Percentiles rank a stretch among this genome's conserved stretches.
phyloP scores from a whole-genome alignment of 2,329 filamentous ascomycete species.

The Botrytis medusae region DNA sequence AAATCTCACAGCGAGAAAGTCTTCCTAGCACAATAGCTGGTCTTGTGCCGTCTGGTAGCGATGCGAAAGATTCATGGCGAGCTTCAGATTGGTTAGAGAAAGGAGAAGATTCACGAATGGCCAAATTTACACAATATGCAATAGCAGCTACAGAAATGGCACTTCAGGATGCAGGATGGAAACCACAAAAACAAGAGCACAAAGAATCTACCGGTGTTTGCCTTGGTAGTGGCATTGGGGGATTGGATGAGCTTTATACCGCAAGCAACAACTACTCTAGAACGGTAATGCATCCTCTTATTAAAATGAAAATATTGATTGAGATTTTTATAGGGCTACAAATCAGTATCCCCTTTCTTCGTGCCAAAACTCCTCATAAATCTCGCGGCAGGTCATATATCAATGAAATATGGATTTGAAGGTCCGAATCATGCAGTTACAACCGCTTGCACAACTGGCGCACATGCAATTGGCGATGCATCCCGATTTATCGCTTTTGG shows the following conservation, averaged over 20 bases:
- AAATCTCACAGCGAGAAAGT: conserved; percentile 55
- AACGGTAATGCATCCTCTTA: conserved; percentile 14
- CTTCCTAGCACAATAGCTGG: conserved; percentile 85
- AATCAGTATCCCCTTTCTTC: conserved; percentile 89
- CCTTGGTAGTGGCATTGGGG: conserved; percentile 92
- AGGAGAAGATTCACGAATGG: conserved; percentile 72
- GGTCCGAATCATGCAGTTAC: conserved; percentile 92
- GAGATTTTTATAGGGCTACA: conserved; percentile 67
- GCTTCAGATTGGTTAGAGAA: conserved; percentile 54
- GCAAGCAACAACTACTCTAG: conserved; percentile 53
- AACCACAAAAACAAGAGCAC: conserved; percentile 50
- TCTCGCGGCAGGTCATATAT: conserved; percentile 89
- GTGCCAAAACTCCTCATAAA: conserved; percentile 94
- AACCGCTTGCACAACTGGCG: conserved; percentile 94
- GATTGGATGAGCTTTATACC: conserved; percentile 84
- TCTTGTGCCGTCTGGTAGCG: conserved; percentile 64
- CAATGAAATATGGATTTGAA: conserved; percentile 85
- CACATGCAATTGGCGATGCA: conserved; percentile 92
- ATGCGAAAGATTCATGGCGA: conserved; percentile 49
- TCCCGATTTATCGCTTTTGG: conserved; percentile 88
- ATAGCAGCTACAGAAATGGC: conserved; percentile 85
- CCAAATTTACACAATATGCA: conserved; percentile 89
- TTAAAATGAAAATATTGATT: conserved; percentile 26
- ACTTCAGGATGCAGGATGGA: conserved; percentile 77
- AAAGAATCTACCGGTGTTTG: conserved; percentile 83